These are phyloP conservation scores for Thalassiosira exigua DNA, from an alignment of 352 stramenopile genomes.

Conservation along the genomic window DNA sequence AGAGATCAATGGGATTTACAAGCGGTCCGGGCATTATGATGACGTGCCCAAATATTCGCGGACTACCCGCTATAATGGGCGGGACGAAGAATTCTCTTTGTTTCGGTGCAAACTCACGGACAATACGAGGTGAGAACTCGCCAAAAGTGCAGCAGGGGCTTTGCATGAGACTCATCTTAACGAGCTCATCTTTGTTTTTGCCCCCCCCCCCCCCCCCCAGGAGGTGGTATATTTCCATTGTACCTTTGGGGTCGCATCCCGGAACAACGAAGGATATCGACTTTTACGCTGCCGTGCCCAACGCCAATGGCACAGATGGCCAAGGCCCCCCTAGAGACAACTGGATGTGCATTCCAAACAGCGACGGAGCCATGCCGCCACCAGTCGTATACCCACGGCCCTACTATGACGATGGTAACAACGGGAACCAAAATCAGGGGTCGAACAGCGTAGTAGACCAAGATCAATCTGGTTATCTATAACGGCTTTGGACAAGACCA, in stretches of 20 bases:
- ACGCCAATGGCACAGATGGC: constrained; percentile 1
- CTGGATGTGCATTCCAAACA: constrained; percentile 48
- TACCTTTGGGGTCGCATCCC: constrained; percentile 66
- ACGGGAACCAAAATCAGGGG: constrained; percentile 16
- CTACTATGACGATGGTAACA: constrained; percentile 30
- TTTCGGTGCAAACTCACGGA: constrained; percentile 85
- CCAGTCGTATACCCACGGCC: constrained; percentile 22
- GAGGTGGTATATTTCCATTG: constrained; percentile 87
- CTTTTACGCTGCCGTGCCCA: constrained; percentile 76
- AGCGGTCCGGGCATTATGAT: constrained; percentile 62
- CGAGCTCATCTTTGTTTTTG: constrained; percentile 3
- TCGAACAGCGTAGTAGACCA: constrained; percentile 36
- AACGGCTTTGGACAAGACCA: constrained; percentile 7
- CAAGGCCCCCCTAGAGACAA: constrained; percentile 25
- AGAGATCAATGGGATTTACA: constrained; percentile 81
- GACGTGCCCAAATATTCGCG: constrained; percentile 69
- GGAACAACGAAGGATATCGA: constrained; percentile 84
- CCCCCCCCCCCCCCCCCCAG: too few species aligned
- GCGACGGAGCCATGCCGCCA: constrained; percentile 28
- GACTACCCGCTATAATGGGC: constrained; percentile 50
- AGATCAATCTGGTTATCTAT: constrained; percentile 42
- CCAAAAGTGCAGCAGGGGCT: too few species aligned
- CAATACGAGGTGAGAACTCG: constrained; percentile 66
- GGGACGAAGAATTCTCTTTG: constrained; percentile 68
- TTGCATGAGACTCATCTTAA: too few species aligned